Evolutionary conservation across 352 stramenopile genomes (phyloP), one percentile per base, ranked within the genome.

Genomic region (Paralagenidium karlingii): DNA sequence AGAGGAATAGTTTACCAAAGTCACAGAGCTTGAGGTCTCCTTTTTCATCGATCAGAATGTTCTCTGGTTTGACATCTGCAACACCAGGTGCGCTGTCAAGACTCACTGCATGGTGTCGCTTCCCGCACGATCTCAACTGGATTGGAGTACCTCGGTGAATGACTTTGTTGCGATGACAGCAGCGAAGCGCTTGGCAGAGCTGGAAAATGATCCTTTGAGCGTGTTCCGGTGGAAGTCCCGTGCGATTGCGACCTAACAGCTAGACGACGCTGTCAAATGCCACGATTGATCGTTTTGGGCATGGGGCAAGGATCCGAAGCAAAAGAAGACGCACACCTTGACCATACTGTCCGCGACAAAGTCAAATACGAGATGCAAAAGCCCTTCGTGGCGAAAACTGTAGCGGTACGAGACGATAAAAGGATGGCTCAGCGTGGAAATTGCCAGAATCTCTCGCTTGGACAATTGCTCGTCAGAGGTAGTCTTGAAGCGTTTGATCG

Each of bases 401-500:
- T 83, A 60, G 33, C 76, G 76, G 43, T 85, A 87, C 1, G 65
- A 76, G n/a, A 89, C 73, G 38, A 89, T 89, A 34, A 76, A 67
- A 22, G 69, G 60, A 22, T 89, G 76, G 29, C 52, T 87, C 10
- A 89, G 64, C 71, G 86, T 89, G 13, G 76, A 84, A 36, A 71
- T 86, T 18, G 68, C 70, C 40, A 86, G 76, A 40, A 89, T 71
- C 51, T 89, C 76, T 19, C 76, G 68, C 53, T 77, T 83, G 0
- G 73, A 85, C 20, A 86, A 43, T 36, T 79, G 63, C 26, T 89
- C 73, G 47, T 85, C 75, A 83, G 43, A 40, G 43, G 8, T 21
- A 26, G 53, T 79, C 55, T 83, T 83, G 62, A 88, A 88, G 29
- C 85, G 85, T 47, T 88, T 88, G 43, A 89, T 87, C 19, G 73